Evolutionary conservation across 2,329 filamentous ascomycete species (phyloP), one percentile per base, ranked within the genome.

Genomic region (Diplodia mutila): DNA sequence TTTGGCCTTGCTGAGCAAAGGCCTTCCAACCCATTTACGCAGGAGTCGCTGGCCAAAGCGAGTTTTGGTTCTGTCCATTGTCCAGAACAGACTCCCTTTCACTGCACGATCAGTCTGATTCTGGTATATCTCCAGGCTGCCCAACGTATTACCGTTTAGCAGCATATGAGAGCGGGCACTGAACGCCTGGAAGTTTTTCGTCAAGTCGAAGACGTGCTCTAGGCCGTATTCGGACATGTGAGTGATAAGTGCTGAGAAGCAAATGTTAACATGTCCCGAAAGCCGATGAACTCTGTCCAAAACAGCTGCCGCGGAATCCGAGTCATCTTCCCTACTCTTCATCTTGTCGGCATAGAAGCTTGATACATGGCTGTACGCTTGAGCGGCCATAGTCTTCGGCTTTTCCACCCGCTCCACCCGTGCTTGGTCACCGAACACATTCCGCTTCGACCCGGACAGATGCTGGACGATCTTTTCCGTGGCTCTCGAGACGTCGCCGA

Each of bases 131-230:
- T 99, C 95, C 14, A 99, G 85, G 73, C 93, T 97, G 59, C 93
- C 94, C 46, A 99, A 82, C 0, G 94, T 97, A 66, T 97, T 99
- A 53, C 94, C 95, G 75, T 96, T 97, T 69, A 99, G 83, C 4
- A 98, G 84, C 95, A 99, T 98, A 75, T 98, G 94, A 16, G 94
- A 94, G 46, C 94, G 86, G 8, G 94, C 92, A 72, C 92, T 97
- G 80, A 99, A 99, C 2, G 93, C 93, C 72, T 97, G 91, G 75
- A 99, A 99, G 80, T 98, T 97, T 73, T 97, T 97, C 1, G 95
- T 98, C 52, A 99, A 82, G 74, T 97, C 91, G 73, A 99, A 97
- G 65, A 99, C 92, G 81, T 98, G 93, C 78, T 98, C 91, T 23
- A 99, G 84, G 0, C 93, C 93, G 76, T 97, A 99, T 71, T 97